These are phyloP conservation scores for Phytophthora kernoviae DNA, from an alignment of 352 stramenopile genomes.

Conservation along the genomic window DNA sequence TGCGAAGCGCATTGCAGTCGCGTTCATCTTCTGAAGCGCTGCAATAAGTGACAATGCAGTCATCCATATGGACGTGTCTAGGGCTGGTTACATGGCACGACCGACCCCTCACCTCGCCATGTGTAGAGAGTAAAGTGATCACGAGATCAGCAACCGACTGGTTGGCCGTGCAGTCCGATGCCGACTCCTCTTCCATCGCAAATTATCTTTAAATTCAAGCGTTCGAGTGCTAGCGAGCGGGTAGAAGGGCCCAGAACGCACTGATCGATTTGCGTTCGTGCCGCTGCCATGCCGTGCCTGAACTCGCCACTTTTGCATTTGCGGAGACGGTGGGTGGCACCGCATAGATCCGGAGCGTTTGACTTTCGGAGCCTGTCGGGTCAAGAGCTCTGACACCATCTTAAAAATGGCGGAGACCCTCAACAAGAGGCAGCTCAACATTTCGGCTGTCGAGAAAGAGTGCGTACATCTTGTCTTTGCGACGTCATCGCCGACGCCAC, in stretches of 20 bases:
- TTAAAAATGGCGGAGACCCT: conserved; percentile 23
- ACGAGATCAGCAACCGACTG: conserved; percentile 26
- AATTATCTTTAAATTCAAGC: conserved; percentile 11
- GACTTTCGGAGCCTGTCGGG: neutral
- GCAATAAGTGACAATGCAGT: conserved; percentile 9
- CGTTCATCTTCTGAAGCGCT: conserved; percentile 16
- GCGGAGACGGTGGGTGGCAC: conserved; percentile 12
- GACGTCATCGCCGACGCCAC: too few relatives aligned
- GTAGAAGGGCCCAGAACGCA: conserved; percentile 25
- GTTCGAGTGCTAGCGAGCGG: conserved; percentile 5
- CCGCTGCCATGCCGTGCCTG: neutral
- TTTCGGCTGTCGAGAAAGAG: conserved; percentile 29
- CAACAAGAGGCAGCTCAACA: conserved; percentile 22
- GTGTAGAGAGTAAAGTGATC: conserved; percentile 27
- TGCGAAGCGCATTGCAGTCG: neutral
- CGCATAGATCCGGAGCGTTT: conserved; percentile 14
- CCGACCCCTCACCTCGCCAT: conserved; percentile 13
- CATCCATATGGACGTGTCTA: conserved; percentile 34
- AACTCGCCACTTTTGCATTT: conserved; percentile 30
- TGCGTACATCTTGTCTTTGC: conserved; percentile 18
- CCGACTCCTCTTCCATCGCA: conserved; percentile 31
- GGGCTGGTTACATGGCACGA: conserved; percentile 20
- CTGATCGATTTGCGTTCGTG: conserved; percentile 20
- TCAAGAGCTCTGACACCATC: neutral
- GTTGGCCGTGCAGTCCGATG: neutral